Conservation (phyloP, 805 yeast species). For the Pichia eremophila region DNA sequence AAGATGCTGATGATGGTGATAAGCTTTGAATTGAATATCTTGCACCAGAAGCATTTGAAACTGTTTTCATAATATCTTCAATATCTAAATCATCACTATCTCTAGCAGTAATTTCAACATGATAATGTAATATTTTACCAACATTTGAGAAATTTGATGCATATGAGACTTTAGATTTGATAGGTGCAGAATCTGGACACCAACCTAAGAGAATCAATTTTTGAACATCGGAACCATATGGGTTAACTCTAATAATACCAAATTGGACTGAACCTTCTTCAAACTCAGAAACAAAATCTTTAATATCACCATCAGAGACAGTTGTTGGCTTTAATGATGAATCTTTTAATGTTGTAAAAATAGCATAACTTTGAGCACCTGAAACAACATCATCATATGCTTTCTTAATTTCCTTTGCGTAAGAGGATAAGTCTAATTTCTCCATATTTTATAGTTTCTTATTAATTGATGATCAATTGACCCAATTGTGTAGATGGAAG, state of each 20-base stretch:
- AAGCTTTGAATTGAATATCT: conserved; percentile 63
- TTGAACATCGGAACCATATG: conserved; percentile 84
- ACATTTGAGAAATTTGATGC: conserved; percentile 73
- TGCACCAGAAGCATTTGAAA: conserved; percentile 92
- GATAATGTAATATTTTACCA: conserved; percentile 72
- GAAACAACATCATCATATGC: conserved; percentile 72
- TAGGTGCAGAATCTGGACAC: conserved; percentile 96
- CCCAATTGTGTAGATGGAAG: too few species aligned
- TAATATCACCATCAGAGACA: conserved; percentile 56
- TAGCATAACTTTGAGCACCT: conserved; percentile 72
- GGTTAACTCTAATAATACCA: conserved; percentile 80
- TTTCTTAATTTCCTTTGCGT: conserved; percentile 66
- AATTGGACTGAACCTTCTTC: conserved; percentile 84
- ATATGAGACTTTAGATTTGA: conserved; percentile 62
- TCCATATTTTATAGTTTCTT: conserved; percentile 30
- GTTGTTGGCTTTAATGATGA: conserved; percentile 38
- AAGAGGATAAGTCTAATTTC: conserved; percentile 50
- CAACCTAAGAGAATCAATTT: conserved; percentile 84
- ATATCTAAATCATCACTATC: conserved; percentile 83
- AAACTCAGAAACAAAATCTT: conserved; percentile 72
- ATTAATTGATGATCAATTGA: not conserved
- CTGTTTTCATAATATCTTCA: conserved; percentile 60
- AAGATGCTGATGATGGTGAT: conserved; percentile 13
- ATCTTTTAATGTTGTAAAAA: conserved; percentile 64
- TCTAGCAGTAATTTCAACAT: conserved; percentile 95